A percentile compares a stretch with the other conserved stretches of the same genome.
These are phyloP conservation scores for Xylariaceae sp. DNA, from an alignment of 2,329 filamentous ascomycete genomes.

Conservation along the genomic window DNA sequence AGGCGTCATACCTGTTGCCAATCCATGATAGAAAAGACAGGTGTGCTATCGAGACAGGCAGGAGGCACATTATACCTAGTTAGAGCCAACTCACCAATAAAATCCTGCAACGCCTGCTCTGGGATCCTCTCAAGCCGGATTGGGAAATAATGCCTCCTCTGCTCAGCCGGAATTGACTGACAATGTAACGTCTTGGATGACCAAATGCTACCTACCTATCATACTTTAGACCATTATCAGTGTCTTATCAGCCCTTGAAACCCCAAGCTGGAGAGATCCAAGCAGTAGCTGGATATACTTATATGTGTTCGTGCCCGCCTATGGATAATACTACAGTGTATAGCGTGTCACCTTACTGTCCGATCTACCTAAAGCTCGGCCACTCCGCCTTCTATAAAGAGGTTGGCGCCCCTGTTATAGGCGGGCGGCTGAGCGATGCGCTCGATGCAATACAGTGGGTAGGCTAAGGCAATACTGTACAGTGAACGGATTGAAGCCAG, in stretches of 20 bases:
- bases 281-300: not conserved
- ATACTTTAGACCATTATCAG: too few species aligned
- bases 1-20: not conserved
- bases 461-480: too few species aligned
- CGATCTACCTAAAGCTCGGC: too few species aligned
- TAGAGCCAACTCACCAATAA: conserved; percentile 16
- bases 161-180: too few species aligned
- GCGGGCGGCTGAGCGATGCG: too few species aligned
- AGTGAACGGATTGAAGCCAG: not conserved
- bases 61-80: not conserved
- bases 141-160: conserved; percentile 16
- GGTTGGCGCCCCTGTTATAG: too few species aligned
- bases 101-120: conserved; percentile 26
- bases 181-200: too few species aligned
- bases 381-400: too few species aligned
- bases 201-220: too few species aligned
- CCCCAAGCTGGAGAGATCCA: conserved; percentile 3
- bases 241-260: conserved; percentile 11
- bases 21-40: conserved; percentile 6
- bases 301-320: not conserved
- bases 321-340: not conserved
- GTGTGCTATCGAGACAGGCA: conserved; percentile 15
- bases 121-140: conserved; percentile 17
- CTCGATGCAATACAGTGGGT: too few species aligned
- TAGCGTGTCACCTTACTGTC: not conserved